Evolutionary conservation across 192 early-diverging fungal genomes (phyloP).

Genomic region (Chytriomyces confervae): DNA sequence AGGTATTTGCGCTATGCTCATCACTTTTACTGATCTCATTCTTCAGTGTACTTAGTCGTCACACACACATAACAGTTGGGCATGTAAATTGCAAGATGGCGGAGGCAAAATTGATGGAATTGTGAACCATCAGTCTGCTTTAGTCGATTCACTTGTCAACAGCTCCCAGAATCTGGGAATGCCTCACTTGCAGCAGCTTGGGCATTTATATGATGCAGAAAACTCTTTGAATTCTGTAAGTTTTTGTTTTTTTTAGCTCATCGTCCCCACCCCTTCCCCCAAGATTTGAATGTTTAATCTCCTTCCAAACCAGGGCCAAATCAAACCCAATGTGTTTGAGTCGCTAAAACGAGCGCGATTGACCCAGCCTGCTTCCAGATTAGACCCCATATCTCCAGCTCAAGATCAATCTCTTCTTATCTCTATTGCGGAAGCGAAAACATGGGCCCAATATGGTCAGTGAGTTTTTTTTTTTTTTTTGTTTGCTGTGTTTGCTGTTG

Average conservation of each 20-base stretch:
- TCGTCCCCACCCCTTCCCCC: neutral
- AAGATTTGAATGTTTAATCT: neutral
- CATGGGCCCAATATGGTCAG: neutral
- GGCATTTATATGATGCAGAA: neutral
- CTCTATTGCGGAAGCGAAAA: neutral
- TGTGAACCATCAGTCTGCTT: neutral
- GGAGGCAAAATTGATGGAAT: neutral
- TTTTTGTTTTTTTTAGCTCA: neutral
- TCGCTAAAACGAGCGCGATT: neutral
- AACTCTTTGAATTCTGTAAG: neutral
- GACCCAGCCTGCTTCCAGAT: too few relatives aligned
- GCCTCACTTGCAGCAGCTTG: neutral
- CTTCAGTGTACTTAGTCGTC: neutral
- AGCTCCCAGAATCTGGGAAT: neutral
- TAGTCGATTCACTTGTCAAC: neutral
- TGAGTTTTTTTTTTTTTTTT: too few relatives aligned
- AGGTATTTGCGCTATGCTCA: neutral
- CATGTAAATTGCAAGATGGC: neutral
- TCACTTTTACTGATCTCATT: neutral
- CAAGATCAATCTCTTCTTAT: neutral
- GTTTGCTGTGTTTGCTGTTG: too few relatives aligned
- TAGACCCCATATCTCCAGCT: too few relatives aligned
- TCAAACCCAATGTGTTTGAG: neutral
- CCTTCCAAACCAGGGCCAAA: neutral
- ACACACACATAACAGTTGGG: neutral